Percentiles rank a stretch among this genome's conserved stretches.
Evolutionary conservation across 2,329 filamentous ascomycete genomes (phyloP).

Genomic region (Chalaropsis ovoidea): DNA sequence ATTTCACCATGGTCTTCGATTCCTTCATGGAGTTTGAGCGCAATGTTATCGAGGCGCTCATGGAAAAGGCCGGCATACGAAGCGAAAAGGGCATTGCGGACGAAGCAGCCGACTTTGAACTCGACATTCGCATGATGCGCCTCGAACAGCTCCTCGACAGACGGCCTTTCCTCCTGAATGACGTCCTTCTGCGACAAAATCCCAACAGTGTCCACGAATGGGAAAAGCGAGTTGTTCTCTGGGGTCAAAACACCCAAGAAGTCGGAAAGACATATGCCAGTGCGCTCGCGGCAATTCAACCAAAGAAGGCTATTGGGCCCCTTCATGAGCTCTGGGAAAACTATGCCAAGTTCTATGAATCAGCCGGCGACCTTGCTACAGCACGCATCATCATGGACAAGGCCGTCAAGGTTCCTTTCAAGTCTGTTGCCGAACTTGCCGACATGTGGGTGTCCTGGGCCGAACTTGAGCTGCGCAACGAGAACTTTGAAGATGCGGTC

Average conservation of each 20-base stretch:
- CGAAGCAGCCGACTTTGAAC: conserved; percentile 79
- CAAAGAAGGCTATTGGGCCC: conserved; percentile 85
- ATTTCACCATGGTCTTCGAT: conserved; percentile 94
- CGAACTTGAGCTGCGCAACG: conserved; percentile 90
- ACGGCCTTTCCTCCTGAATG: conserved; percentile 88
- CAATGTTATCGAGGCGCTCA: conserved; percentile 79
- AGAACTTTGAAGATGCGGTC: conserved; percentile 90
- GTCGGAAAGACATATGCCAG: conserved; percentile 90
- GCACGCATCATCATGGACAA: conserved; percentile 94
- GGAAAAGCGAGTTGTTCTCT: conserved; percentile 92
- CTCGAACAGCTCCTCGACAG: conserved; percentile 98
- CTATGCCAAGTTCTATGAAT: conserved; percentile 95
- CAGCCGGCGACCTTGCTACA: conserved; percentile 69
- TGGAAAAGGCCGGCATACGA: conserved; percentile 73
- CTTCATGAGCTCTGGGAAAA: conserved; percentile 95
- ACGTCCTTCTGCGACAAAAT: conserved; percentile 89
- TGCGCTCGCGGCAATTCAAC: conserved; percentile 83
- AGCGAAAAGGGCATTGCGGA: conserved; percentile 70
- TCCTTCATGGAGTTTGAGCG: conserved; percentile 96
- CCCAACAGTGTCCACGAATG: conserved; percentile 93
- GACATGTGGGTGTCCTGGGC: conserved; percentile 99
- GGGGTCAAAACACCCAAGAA: conserved; percentile 86
- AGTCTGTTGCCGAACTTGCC: conserved; percentile 89
- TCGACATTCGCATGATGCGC: conserved; percentile 94
- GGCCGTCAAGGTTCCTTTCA: conserved; percentile 94